Percentiles rank a stretch among this genome's conserved stretches.
Conservation (phyloP, 1,139 yeast species). For the Debaryomyces psychrophilus region DNA sequence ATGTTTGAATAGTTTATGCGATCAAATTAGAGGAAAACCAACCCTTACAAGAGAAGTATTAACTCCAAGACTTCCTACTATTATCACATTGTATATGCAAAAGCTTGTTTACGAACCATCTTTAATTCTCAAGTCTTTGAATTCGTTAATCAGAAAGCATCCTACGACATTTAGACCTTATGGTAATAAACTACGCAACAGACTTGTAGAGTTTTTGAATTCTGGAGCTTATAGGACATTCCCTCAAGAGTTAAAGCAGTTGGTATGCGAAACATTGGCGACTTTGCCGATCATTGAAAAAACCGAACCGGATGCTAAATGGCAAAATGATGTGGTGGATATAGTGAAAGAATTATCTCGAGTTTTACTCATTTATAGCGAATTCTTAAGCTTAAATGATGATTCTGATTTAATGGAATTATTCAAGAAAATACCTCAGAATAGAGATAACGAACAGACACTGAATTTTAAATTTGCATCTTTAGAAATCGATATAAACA, state of each 20-base stretch:
- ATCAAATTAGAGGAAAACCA: conserved; percentile 74
- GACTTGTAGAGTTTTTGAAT: conserved; percentile 43
- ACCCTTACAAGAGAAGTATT: conserved; percentile 81
- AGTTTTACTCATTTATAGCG: conserved; percentile 55
- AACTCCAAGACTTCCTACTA: conserved; percentile 74
- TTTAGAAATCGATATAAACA: conserved; percentile 59
- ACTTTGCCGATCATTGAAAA: conserved; percentile 60
- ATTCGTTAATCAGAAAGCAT: conserved; percentile 54
- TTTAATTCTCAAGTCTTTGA: conserved; percentile 52
- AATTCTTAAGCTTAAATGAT: conserved; percentile 57
- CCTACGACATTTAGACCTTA: conserved; percentile 84
- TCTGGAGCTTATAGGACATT: conserved; percentile 29
- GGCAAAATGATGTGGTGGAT: conserved; percentile 46
- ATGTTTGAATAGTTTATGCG: conserved; percentile 52
- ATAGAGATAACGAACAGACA: conserved; percentile 22
- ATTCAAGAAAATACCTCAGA: conserved; percentile 36
- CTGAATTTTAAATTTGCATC: conserved; percentile 38
- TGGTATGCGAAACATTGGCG: conserved; percentile 57
- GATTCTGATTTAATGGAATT: conserved; percentile 50
- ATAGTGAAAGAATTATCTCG: conserved; percentile 53
- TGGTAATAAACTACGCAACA: conserved; percentile 60
- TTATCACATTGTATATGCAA: conserved; percentile 58
- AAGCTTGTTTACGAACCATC: conserved; percentile 43
- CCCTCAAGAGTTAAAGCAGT: conserved; percentile 40
- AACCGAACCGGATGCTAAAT: conserved; percentile 50